Evolutionary conservation across 2,329 filamentous ascomycete species (phyloP).

Genomic region (Stagonosporopsis cucurbitacearum): DNA sequence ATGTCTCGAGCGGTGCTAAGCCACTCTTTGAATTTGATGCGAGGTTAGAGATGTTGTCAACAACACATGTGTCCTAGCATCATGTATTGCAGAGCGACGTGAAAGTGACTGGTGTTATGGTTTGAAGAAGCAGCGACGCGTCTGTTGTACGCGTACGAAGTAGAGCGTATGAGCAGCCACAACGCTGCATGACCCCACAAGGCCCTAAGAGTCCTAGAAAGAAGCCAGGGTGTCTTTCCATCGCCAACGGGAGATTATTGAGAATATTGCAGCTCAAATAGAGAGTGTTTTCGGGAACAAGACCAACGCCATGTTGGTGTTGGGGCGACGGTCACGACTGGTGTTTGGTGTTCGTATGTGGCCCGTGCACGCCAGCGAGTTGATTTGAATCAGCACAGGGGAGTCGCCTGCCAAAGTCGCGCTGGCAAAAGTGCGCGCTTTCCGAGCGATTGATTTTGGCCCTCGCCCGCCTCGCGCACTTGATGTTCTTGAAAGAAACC

Average conservation of each 20-base stretch:
- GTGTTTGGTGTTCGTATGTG: conserved; percentile 8
- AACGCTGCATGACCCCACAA: not conserved
- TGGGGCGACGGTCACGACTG: conserved; percentile 1
- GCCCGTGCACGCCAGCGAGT: conserved; percentile 4
- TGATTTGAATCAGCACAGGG: conserved; percentile 4
- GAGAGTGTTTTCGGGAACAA: not conserved
- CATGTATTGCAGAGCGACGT: not conserved
- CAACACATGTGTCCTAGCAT: not conserved
- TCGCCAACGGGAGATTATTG: not conserved
- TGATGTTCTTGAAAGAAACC: conserved; percentile 19
- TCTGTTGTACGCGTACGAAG: not conserved
- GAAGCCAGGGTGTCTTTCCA: not conserved
- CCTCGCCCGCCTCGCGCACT: conserved; percentile 15
- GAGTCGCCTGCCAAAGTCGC: conserved; percentile 9
- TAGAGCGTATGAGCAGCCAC: not conserved
- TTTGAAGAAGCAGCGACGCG: conserved; percentile 1
- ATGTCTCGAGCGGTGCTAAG: not conserved
- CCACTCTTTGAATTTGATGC: not conserved
- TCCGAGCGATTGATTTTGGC: conserved; percentile 2
- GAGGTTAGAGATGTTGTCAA: not conserved
- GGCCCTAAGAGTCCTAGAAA: not conserved
- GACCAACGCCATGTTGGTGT: not conserved
- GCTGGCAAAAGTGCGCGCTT: conserved; percentile 3
- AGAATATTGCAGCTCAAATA: not conserved
- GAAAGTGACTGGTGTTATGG: not conserved